Base-by-base conservation (phyloP, 106 monocot genomes). In the Alisma plantagoaquatica region DNA sequence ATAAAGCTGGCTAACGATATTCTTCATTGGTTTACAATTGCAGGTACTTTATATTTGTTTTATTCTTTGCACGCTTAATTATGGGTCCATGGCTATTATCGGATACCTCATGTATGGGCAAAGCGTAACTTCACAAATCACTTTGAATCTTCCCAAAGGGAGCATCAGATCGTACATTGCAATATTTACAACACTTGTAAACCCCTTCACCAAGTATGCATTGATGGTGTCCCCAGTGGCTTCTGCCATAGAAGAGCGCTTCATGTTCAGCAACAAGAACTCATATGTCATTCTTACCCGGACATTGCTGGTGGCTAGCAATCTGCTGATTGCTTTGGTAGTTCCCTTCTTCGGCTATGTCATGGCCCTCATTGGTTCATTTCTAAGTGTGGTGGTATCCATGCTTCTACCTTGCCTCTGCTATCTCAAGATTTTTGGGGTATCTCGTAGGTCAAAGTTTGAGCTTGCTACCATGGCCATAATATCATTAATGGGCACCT, bases 51-150 rank as follows among this genome's bases (percentile, higher is more conserved):
- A 49, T 4, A 4, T 64, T 11, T 71, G 71, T 23, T 71, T 63
- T 32, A 4, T 71, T 46, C 49, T 71, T 15, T 71, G 71, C 35
- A 57, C 63, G 2, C 27, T 71, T 14, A 56, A 51, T 38, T 63
- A 71, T 35, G 56, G 63, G 43, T 49, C 56, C 3, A 71, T 71
- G 71, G 63, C 63, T 3, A 25, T 71, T 3, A 26, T 71, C 42
- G 71, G 71, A n/a, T 71, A 71, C 31, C 41, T 71, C 0, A 71
- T 71, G 71, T 71, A 63, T 48, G 71, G 71, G 0, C 50, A 63
- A 12, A 23, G 41, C 8, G 35, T 71, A 2, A 32, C 63, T 14
- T 63, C 71, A 1, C 71, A 71, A 28, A 30, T 71, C 27, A 71
- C 71, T 6, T 21, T 71, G 26, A 64, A 71, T 31, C 63, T 71